A percentile compares a stretch with the other conserved stretches of the same genome.
Evolutionary conservation across 2,329 filamentous ascomycete genomes (phyloP).

Genomic region (Botrytis deweyae): DNA sequence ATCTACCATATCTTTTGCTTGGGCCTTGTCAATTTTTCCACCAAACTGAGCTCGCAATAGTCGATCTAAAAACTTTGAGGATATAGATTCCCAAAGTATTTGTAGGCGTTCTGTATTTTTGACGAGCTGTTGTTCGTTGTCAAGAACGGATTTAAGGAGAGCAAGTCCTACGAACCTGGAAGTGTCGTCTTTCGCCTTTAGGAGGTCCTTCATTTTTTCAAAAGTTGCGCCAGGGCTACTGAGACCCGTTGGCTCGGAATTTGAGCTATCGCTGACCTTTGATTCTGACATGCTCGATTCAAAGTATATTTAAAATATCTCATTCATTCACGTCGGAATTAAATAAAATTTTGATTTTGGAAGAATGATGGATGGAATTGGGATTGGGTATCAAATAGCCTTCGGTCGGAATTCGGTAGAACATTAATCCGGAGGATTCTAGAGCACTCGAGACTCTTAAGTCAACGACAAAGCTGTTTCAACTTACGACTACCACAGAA

Average conservation of each 20-base stretch:
- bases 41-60: constrained; percentile 55
- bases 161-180: constrained; percentile 67
- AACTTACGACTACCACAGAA: background rate
- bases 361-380: background rate
- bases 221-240: constrained; percentile 37
- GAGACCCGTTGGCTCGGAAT: constrained; percentile 11
- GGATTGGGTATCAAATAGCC: background rate
- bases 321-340: background rate
- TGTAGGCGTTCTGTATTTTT: constrained; percentile 48
- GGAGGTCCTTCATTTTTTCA: constrained; percentile 54
- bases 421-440: constrained; percentile 13
- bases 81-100: constrained; percentile 59
- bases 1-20: constrained; percentile 61
- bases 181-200: constrained; percentile 63
- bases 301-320: background rate
- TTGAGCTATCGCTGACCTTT: background rate
- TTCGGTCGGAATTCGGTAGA: constrained; percentile 1
- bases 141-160: constrained; percentile 63
- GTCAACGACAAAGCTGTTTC: constrained; percentile 3
- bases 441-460: constrained; percentile 5
- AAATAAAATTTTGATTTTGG: background rate
- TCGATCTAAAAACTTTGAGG: constrained; percentile 63
- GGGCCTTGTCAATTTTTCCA: constrained; percentile 40
- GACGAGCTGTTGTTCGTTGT: constrained; percentile 54
- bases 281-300: constrained; percentile 5